phyloP scores from a whole-genome alignment of 768 basidiomycete species.

The Tulasnella sp. region DNA sequence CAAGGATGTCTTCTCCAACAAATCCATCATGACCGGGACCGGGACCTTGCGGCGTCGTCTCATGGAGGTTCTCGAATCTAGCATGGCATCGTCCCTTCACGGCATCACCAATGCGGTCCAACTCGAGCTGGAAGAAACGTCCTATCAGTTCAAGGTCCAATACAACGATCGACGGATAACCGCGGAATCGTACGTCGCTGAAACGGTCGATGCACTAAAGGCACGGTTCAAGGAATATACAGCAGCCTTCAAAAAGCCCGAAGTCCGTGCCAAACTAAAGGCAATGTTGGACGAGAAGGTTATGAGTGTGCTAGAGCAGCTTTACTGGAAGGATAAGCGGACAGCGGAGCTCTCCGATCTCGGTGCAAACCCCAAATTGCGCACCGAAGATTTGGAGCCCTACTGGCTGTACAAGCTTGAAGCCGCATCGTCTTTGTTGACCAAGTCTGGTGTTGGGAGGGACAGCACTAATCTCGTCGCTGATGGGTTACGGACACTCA shows the following conservation, averaged over 20 bases:
- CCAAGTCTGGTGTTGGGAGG: conserved; percentile 90
- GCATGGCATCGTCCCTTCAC: conserved; percentile 92
- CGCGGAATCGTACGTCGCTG: conserved; percentile 94
- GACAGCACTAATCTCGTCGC: conserved; percentile 91
- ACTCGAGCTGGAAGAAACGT: conserved; percentile 90
- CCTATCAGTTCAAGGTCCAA: conserved; percentile 98
- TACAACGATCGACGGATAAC: conserved; percentile 92
- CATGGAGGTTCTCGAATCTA: conserved; percentile 96
- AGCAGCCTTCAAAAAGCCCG: conserved; percentile 72
- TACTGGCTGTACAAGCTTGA: conserved; percentile 97
- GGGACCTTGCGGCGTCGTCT: conserved; percentile 77
- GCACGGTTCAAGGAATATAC: conserved; percentile 77
- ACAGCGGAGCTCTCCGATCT: conserved; percentile 60
- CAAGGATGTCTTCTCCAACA: conserved; percentile 45
- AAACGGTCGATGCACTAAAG: conserved; percentile 90
- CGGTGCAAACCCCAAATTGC: conserved; percentile 54
- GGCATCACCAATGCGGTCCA: conserved; percentile 96
- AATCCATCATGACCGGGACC: conserved; percentile 78
- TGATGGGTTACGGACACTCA: conserved; percentile 78
- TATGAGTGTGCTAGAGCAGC: conserved; percentile 91
- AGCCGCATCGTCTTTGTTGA: conserved; percentile 81
- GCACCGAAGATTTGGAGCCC: conserved; percentile 58
- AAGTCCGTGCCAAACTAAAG: conserved; percentile 81
- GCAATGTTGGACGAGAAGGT: conserved; percentile 89
- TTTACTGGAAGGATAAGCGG: conserved; percentile 93